Evolutionary conservation across 768 basidiomycete species (phyloP), one percentile per base, ranked within the genome.

Genomic region (Tricholoma matsutake): DNA sequence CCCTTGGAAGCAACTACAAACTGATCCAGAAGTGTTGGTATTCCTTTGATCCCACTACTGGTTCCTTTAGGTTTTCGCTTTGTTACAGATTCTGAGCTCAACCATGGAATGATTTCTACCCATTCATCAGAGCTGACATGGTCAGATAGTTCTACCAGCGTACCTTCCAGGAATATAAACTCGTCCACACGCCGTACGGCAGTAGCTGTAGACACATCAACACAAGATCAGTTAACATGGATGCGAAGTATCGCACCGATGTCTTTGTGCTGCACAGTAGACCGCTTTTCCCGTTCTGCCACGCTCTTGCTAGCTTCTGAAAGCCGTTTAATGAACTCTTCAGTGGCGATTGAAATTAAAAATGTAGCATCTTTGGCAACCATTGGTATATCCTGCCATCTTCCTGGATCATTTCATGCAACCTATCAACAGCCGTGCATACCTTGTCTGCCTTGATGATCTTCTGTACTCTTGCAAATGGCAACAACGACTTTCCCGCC

Each of bases 371-470:
- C 94, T 69, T 80, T 87, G 10, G 87, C 86, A 4, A 92, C 78
- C 43, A 86, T 85, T 0, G 89, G 86, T 56, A 94, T 81, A 49
- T 93, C 91, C 91, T 93, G 62, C 52, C 20, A 29, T 25, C 18
- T 20, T 31, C 57, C 62, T 57, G 57, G 35, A n/a, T 18, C n/a
- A 55, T 18, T 39, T 28, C 6, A 54, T 25, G 35, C n/a, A 8
- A 49, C 16, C 20, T 13, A 28, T 28, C 25, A 20, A 29, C 32
- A 49, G 28, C 10, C 20, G 34, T 58, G 71, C 75, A 60, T 58
- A 84, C 94, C 79, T 88, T 89, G 74, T 96, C 94, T 6, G 89
- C 92, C 68, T 92, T 94, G 64, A 94, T 80, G 53, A 95, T 92
- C 75, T 81, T 87, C 72, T 93, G 92, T 41, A 96, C 88, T 61